Evolutionary conservation across 495 filamentous ascomycete genomes (phyloP), one percentile per base, ranked within the genome.

Genomic region (Elasticomyces elasticus): DNA sequence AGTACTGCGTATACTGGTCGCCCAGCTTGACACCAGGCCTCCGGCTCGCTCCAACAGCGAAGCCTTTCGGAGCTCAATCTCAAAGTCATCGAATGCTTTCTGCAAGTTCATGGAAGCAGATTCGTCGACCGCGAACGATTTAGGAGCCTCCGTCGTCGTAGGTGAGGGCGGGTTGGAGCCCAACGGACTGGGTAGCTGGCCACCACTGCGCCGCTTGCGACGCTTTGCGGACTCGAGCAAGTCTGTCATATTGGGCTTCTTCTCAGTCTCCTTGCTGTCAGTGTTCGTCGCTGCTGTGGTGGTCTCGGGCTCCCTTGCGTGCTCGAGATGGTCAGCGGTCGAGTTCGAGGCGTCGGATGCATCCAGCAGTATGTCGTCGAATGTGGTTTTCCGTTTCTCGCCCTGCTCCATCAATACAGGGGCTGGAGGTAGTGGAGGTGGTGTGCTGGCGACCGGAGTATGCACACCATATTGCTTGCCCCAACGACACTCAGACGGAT

Each of bases 401-500:
- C 37, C 10, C 33, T 6, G 5, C 25, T 10, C 42, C 12, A 20
- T 31, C 20, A 38, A 22, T n/a, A 46, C 38, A 24, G 48, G 28
- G 23, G 13, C n/a, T n/a, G 44, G 23, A 7, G 54, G 25, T 38
- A 22, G 19, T 10, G 48, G 27, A 23, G 48, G 48, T 31, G 48
- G 48, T 13, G 28, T 22, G 11, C n/a, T 24, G 17, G 52, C 10
- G 9, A 31, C 22, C 19, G 53, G 58, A 11, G 52, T 52, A 2
- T 23, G 11, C 15, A 60, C 52, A 17, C 58, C 52, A 26, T 51
- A 60, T 52, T 55, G 48, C 49, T 57, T 61, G 10, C 66, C 69
- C 67, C 67, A 70, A 24, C 67, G 62, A 43, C 67, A 70, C 52
- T 71, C 69, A 42, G 55, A 62, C 1, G 67, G 69, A 38, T 68